Percentiles rank a stretch among this genome's conserved stretches.
Conservation (phyloP, 495 filamentous ascomycete genomes). For the Neohortaea acidophila region DNA sequence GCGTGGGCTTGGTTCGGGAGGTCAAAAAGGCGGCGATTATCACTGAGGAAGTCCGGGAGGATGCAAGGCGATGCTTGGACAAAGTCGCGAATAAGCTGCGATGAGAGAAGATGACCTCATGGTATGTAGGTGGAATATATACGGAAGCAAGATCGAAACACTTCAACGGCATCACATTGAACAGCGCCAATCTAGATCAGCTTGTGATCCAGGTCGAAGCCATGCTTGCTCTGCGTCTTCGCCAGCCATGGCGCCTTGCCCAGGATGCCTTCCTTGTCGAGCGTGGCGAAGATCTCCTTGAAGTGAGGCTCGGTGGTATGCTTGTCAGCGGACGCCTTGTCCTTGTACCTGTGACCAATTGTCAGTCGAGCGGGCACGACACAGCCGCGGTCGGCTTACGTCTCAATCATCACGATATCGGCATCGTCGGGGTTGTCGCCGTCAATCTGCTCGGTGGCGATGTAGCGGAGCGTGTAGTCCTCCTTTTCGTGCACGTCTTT, state of each 20-base stretch:
- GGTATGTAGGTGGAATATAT: too few species aligned
- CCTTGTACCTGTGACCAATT: conserved; percentile 1
- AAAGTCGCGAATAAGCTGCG: too few species aligned
- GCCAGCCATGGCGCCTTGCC: conserved; percentile 4
- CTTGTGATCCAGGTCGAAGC: conserved; percentile 8
- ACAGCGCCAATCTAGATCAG: too few species aligned
- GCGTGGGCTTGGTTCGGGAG: conserved; percentile 36
- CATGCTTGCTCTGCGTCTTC: conserved; percentile 2
- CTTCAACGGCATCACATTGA: too few species aligned
- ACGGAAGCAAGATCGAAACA: too few species aligned
- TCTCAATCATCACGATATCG: conserved; percentile 19
- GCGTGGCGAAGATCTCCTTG: conserved; percentile 1
- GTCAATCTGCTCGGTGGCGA: conserved; percentile 12
- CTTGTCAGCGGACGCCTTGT: conserved; percentile 1
- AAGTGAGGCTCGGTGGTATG: conserved; percentile 4
- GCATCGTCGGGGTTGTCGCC: conserved; percentile 13
- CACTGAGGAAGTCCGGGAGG: conserved; percentile 29
- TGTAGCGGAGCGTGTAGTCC: conserved; percentile 8
- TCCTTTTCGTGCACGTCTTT: conserved; percentile 6
- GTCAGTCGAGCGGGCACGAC: background rate
- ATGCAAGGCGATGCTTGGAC: too few species aligned
- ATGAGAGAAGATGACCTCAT: too few species aligned
- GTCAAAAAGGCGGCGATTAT: conserved; percentile 32
- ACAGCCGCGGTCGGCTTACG: background rate
- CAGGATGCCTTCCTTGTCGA: conserved; percentile 6